These are phyloP conservation scores for Pleoardoris graminearum DNA, from an alignment of 2,329 filamentous ascomycete species.

Conservation along the genomic window DNA sequence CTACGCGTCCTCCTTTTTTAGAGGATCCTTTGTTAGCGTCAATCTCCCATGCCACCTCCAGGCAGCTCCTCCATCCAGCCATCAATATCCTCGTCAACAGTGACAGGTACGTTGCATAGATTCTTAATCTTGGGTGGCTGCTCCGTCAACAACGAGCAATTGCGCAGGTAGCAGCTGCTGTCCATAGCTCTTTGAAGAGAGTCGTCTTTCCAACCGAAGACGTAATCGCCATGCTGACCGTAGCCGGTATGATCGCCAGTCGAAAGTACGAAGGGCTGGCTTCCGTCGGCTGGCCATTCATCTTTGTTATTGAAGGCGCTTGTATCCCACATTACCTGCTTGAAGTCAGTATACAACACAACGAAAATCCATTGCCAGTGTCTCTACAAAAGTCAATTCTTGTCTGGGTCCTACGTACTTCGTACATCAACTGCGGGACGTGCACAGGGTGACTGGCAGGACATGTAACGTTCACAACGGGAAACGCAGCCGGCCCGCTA, in stretches of 20 bases:
- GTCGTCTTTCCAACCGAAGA: conserved; percentile 37
- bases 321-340: conserved; percentile 34
- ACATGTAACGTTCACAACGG: conserved; percentile 17
- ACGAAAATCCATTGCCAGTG: no score
- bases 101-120: conserved; percentile 26
- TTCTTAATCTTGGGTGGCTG: conserved; percentile 25
- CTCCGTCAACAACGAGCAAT: conserved; percentile 2
- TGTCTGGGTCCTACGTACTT: conserved; percentile 6
- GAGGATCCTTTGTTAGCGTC: no score
- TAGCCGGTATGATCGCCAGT: conserved; percentile 33
- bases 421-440: conserved; percentile 37
- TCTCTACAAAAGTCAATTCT: no score
- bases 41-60: conserved; percentile 7
- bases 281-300: conserved; percentile 34
- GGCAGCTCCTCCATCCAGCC: conserved; percentile 23
- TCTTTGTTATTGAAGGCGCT: conserved; percentile 21
- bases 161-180: conserved; percentile 21
- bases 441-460: conserved; percentile 34
- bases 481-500: not conserved
- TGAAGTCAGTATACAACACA: not conserved
- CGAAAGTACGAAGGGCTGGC: conserved; percentile 31
- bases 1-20: no score
- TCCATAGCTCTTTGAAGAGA: conserved; percentile 32
- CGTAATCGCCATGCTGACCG: conserved; percentile 35
- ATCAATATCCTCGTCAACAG: conserved; percentile 28